Evolutionary conservation across 371 early-diverging fungal species (phyloP), one percentile per base, ranked within the genome.

Genomic region (Coemansia sp.): DNA sequence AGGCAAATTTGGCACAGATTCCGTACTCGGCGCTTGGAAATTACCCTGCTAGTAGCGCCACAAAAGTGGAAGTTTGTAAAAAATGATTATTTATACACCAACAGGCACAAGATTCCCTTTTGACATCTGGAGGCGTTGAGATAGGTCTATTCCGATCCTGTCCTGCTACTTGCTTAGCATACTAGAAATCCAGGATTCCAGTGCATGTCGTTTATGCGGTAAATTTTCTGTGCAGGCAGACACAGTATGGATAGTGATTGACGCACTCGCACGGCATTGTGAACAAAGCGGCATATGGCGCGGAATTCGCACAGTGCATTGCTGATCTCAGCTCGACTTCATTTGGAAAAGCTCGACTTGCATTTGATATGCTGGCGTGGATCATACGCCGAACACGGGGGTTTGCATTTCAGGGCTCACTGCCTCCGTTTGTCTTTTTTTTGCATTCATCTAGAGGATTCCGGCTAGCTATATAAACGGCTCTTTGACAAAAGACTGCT

Each of bases 371-470:
- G 48, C 18, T 48, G 48, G 48, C 21, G n/a, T 18, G 18, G 8
- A 48, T 18, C 48, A 48, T 48, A 48, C 8, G 48, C 48, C 48
- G 22, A 48, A 48, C 18, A 48, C 48, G 48, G 48, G 34, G 48
- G 48, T n/a, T 48, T 18, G 48, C 21, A 18, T 18, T 18, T 48
- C 48, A 48, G 48, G 53, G 27, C 5, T 5, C 53, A 21, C 48
- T 8, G 27, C 27, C 53, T 13, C 29, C 42, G 42, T 27, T 53
- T 53, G 53, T 53, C 27, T 24, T 14, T 26, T 3, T 26, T 11
- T 48, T 48, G 48, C 21, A 18, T 18, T 48, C 48, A 8, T 16
- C 21, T 21, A 8, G 22, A n/a, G 21, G 21, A 21, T 52, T 52
- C 13, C 24, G 26, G 52, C 52, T 52, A 29, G 53, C 13, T 26